Evolutionary conservation across 2,329 filamentous ascomycete genomes (phyloP), one percentile per base, ranked within the genome.

Genomic region (Paracoccidioides lutzii): DNA sequence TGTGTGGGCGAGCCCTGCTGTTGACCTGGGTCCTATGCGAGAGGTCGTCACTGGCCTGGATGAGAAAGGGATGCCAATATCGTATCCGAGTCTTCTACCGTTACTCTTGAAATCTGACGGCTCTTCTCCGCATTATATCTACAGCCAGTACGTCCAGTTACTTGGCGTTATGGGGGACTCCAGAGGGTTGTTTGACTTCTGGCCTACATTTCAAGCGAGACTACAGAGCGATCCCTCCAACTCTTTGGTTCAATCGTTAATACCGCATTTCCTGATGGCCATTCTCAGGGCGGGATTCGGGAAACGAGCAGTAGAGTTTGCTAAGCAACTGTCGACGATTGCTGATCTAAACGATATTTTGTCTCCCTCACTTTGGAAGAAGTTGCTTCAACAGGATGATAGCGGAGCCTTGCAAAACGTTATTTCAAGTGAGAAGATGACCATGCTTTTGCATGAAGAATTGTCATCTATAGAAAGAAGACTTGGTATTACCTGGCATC

Each of bases 401-500:
- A 46, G 59, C 2, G 56, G 61, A 42, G 45, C 55, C 3, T 48
- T 71, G 10, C 56, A 59, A n/a, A 57, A 60, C 7, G 55, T 71
- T 50, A 58, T 63, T 30, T 59, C 59, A 22, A 57, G 61, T 4
- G 40, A 59, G 30, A 61, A 67, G 15, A 63, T 62, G 28, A 33
- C 57, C 7, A 52, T 43, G 35, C 53, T 71, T n/a, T 59, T 72
- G 32, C 51, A 65, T 38, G 22, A 15, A 28, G 59, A 65, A 41
- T 55, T 71, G 5, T 12, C 53, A n/a, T 43, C 60, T 12, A 62
- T 72, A 53, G 69, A 71, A 52, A 57, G 48, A 22, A 63, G 61
- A 49, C 57, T 71, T n/a, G 68, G 68, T 5, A 53, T 69, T 7
- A 58, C 52, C 41, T 71, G 69, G 67, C 43, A 56, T 46, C 43